Evolutionary conservation across 2,329 filamentous ascomycete genomes (phyloP).

Genomic region (Colletotrichum sp.): DNA sequence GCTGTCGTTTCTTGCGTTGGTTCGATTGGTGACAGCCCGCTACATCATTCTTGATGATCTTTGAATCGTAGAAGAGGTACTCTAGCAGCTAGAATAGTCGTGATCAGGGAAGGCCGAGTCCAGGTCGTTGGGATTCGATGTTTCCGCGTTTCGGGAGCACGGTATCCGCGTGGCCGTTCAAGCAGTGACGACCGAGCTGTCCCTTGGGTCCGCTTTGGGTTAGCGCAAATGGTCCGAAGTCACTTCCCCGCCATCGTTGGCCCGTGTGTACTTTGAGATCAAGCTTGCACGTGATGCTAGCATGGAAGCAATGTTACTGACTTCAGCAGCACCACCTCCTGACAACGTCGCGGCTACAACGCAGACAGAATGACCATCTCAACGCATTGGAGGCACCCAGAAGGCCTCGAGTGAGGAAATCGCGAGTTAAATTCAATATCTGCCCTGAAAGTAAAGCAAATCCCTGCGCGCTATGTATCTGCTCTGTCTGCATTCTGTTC

Average conservation of each 20-base stretch:
- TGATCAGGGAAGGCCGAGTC: not conserved
- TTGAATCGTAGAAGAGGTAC: not conserved
- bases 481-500: not conserved
- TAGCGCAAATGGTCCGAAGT: not conserved
- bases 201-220: not conserved
- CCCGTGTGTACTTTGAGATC: not conserved
- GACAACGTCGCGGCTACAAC: not conserved
- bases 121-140: not conserved
- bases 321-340: not conserved
- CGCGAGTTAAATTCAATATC: not conserved
- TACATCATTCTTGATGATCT: not conserved
- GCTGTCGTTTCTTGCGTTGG: not conserved
- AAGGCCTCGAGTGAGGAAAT: not conserved
- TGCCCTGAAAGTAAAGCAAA: not conserved
- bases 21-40: not conserved
- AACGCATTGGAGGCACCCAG: not conserved
- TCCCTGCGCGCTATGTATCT: not conserved
- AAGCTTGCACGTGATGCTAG: not conserved
- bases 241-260: not conserved
- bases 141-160: constrained; percentile 14
- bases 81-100: not conserved
- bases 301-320: not conserved
- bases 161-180: not conserved
- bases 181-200: constrained; percentile 11
- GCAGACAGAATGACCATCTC: not conserved